Evolutionary conservation across 257 asterid genomes (phyloP), one percentile per base, ranked within the genome.

Genomic region (Thymus mandschuricus): DNA sequence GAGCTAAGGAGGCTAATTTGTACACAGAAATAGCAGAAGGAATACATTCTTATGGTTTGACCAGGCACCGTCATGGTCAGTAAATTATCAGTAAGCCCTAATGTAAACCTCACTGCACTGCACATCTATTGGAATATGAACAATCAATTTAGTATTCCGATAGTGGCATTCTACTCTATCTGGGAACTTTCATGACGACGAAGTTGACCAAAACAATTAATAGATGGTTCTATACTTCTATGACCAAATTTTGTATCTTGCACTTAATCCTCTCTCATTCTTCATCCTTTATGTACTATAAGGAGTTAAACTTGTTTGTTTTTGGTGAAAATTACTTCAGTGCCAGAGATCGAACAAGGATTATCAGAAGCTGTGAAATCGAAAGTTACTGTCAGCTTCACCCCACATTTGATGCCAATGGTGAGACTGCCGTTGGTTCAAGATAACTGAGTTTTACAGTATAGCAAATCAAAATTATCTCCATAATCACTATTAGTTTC

Each of bases 261-360:
- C 27, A 61, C 45, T 51, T 8, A 34, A 55, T 40, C 10, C 10
- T 11, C 55, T 59, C 35, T 28, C 13, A 45, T 7, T 70, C 12
- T 10, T 70, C 15, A 15, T 54, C 44, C 50, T 70, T 54, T n/a
- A 9, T n/a, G 15, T 13, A 50, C 40, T 38, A 55, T 40, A 21
- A 29, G 7, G 33, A 35, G 21, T 29, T 5, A 34, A 60, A 66
- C 67, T 45, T 71, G 66, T 45, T 73, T 35, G n/a, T 28, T 1
- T 3, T 48, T 64, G 66, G 34, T 56, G 50, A 41, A 10, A 5
- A 64, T 50, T 21, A 10, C 70, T 81, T 29, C 88, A 93, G 97
- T 89, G 76, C 98, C 98, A n/a, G 97, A 93, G 86, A 93, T 93
- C 62, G 97, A 94, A 83, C 98, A 94, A 85, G 98, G 97, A 64